These are phyloP conservation scores for Mycena haematopus DNA, from an alignment of 768 basidiomycete species.

Conservation along the genomic window DNA sequence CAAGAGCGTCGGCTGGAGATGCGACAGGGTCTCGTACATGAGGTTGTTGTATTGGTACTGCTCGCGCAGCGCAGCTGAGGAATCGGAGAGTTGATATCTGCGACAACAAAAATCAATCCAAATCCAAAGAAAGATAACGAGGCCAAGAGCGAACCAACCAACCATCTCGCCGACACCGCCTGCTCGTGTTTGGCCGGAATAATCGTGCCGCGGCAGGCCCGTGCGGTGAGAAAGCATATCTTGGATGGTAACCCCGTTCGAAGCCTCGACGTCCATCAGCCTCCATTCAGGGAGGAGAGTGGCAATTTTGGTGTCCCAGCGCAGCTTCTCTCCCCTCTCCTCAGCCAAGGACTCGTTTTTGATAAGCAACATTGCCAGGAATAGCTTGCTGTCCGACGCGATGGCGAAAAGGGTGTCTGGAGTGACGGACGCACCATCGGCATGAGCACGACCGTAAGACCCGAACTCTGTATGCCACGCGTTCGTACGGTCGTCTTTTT, in stretches of 20 bases:
- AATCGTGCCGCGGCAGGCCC: constrained; percentile 54
- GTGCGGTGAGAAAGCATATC: constrained; percentile 53
- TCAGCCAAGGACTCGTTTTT: constrained; percentile 42
- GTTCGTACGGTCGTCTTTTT: constrained; percentile 35
- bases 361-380: constrained; percentile 45
- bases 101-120: background rate
- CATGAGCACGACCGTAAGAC: constrained; percentile 45
- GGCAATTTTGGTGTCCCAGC: constrained; percentile 46
- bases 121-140: background rate
- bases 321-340: constrained; percentile 37
- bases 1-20: constrained; percentile 34
- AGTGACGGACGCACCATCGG: constrained; percentile 42
- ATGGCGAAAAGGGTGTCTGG: constrained; percentile 53
- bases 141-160: too few species aligned
- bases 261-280: constrained; percentile 44
- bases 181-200: constrained; percentile 37
- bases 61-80: constrained; percentile 17
- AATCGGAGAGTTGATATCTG: constrained; percentile 16
- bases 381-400: constrained; percentile 52
- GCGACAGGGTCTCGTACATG: constrained; percentile 33
- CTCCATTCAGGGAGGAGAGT: constrained; percentile 48
- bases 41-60: constrained; percentile 34
- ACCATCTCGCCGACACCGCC: constrained; percentile 47
- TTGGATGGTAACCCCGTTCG: constrained; percentile 42
- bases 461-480: constrained; percentile 46